Evolutionary conservation across 768 basidiomycete species (phyloP), one percentile per base, ranked within the genome.

Genomic region (Kwoniella sp.): DNA sequence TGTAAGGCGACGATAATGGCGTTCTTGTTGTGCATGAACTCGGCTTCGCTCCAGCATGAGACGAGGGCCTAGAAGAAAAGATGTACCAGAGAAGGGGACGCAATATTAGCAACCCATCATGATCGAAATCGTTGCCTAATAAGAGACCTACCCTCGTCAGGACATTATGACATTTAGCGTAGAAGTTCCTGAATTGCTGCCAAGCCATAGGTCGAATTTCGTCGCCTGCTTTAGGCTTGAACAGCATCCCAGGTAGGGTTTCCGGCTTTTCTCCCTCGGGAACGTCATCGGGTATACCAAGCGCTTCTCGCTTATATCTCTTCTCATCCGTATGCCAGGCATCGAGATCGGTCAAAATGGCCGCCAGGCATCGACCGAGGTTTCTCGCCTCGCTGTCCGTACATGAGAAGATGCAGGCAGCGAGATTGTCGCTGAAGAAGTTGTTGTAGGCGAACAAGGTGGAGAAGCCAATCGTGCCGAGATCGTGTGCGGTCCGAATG

Each of bases 21-120:
- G 76, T 99, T 99, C 81, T 95, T 94, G 59, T 97, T 91, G 73
- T 93, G 93, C 90, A 97, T 95, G 79, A 94, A 98, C 74, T 94
- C 94, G 55, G 86, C 87, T 1, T 93, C 89, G 73, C 88, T 86
- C 66, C 97, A 89, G 76, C 90, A 93, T 31, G 87, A 89, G 22
- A 85, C 83, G 70, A 97, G 87, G 61, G 87, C 87, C 93, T 73
- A 22, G 34, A 29, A 63, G 4, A 51, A 9, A 5, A 8, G 4
- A 45, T 9, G 20, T 3, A 17, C 4, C 17, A 17, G 41, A 17
- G 4, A 45, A 45, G 41, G 41, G n/a, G n/a, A n/a, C n/a, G n/a
- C n/a, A n/a, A n/a, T n/a, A n/a, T n/a, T n/a, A n/a, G n/a, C n/a
- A n/a, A n/a, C n/a, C n/a, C n/a, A n/a, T n/a, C n/a, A n/a, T n/a